These are phyloP conservation scores for Kuraishia capsulata DNA, from an alignment of 805 yeast genomes.

Conservation along the genomic window DNA sequence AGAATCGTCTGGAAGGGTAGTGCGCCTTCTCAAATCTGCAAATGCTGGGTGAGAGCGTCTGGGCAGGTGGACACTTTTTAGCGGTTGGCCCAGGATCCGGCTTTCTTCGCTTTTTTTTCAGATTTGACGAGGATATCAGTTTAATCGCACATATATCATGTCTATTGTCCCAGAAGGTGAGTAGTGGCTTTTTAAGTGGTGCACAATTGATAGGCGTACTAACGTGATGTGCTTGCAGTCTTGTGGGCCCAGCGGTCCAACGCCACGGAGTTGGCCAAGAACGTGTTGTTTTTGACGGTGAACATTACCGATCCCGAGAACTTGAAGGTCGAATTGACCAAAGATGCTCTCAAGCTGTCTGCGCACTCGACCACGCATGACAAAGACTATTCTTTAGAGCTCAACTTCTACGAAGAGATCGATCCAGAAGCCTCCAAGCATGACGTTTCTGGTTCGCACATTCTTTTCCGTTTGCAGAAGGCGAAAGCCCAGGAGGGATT, in stretches of 20 bases:
- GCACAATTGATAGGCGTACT: neutral
- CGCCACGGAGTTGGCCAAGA: slow-evolving; percentile 62
- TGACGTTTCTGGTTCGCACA: slow-evolving; percentile 52
- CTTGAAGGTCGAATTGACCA: slow-evolving; percentile 53
- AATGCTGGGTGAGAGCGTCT: too few relatives aligned
- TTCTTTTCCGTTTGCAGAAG: slow-evolving; percentile 63
- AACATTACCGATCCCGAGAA: slow-evolving; percentile 60
- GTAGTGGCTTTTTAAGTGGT: neutral
- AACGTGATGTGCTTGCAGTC: slow-evolving; percentile 38
- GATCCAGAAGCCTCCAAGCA: slow-evolving; percentile 55
- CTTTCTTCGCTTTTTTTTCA: too few relatives aligned
- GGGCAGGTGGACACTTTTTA: too few relatives aligned
- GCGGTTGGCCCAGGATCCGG: too few relatives aligned
- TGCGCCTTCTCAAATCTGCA: too few relatives aligned
- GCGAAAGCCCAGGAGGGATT: slow-evolving; percentile 58
- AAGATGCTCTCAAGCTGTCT: slow-evolving; percentile 40
- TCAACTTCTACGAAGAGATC: slow-evolving; percentile 73
- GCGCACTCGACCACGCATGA: slow-evolving; percentile 32
- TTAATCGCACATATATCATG: too few relatives aligned
- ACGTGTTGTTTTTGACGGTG: slow-evolving; percentile 67
- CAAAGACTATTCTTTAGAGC: slow-evolving; percentile 49
- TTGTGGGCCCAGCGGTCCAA: slow-evolving; percentile 96
- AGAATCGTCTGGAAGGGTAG: too few relatives aligned
- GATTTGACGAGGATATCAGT: too few relatives aligned
- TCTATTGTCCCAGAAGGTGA: slow-evolving; percentile 4